Percentiles rank a stretch among this genome's conserved stretches.
phyloP scores from a whole-genome alignment of 345 rosid genomes.

The Citrus sinensis region DVS_A1.0 CM039168.1:6261501-6262000 shows the following conservation, averaged over 20 bases:
- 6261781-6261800: background rate
- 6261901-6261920: slow-evolving; percentile 83
- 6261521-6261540: background rate
- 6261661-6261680: background rate
- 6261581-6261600: background rate
- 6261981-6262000: slow-evolving; percentile 73
- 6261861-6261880: background rate
- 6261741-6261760: background rate
- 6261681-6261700: background rate
- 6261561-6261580: background rate
- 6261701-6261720: background rate
- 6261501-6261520: background rate
- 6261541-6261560: background rate
- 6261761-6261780: background rate
- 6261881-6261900: background rate
- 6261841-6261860: background rate
- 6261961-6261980: slow-evolving; percentile 59
- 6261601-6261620: background rate
- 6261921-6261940: slow-evolving; percentile 72
- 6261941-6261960: slow-evolving; percentile 90
- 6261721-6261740: background rate
- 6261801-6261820: background rate
- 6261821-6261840: background rate
- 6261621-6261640: background rate
- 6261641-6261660: background rate